Base-by-base conservation (phyloP, 306 rosid genomes). In the Corylus americana region DNA sequence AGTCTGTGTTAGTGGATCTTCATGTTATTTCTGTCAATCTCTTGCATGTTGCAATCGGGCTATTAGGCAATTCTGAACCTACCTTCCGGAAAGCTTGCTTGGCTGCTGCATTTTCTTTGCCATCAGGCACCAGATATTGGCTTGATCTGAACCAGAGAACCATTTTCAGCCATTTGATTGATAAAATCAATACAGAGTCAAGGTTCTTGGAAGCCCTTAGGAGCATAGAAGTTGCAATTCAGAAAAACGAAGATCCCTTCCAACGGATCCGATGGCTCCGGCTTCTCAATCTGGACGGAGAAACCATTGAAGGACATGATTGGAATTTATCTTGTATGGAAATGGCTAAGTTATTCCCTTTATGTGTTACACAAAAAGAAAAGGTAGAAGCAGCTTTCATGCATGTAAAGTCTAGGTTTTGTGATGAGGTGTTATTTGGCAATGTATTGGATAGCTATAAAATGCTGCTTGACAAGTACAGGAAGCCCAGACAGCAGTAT, bases 71-170 rank as follows among this genome's bases (percentile, higher is more conserved):
- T 76, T 85, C 83, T 70, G 89, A 94, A 85, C 81, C 89, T 70
- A 81, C 44, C 78, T 86, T 90, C 73, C 85, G 92, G 85, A 94
- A 88, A 83, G 98, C 97, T 42, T 92, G 97, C 83, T 85, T 94
- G 90, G 87, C 66, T 83, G 92, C 89, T 72, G 89, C 87, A 76
- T 37, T 50, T 39, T 82, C 82, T 59, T 76, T 77, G 78, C 82
- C 82, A 0, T 67, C 92, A 25, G 86, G 42, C 79, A 82, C 86
- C 70, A 50, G 72, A 80, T 22, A 64, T 50, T 71, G 79, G 88
- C 80, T 81, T 89, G 84, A 74, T 79, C 78, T 76, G 86, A 77
- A 70, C 72, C 94, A 87, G 79, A 83, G 70, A 81, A 83, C 18
- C 49, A 22, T 63, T 48, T 94, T 88, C 80, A 8, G 76, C 74